Base-by-base conservation (phyloP, 345 rosid species). In the Eucalyptus marginata region DNA sequence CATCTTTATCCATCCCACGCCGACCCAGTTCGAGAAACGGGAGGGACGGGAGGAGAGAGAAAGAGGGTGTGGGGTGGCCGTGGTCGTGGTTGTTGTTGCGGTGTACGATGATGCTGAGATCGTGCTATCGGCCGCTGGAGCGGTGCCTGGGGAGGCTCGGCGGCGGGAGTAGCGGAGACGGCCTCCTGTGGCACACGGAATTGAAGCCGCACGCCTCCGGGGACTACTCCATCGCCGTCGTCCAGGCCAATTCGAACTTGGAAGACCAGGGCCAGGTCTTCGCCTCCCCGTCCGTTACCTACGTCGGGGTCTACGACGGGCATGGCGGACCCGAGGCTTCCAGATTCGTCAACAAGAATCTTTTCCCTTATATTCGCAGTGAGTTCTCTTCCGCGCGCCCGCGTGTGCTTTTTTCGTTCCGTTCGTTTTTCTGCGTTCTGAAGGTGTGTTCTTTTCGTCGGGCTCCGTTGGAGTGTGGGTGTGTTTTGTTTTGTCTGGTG, bases 251-350 rank as follows among this genome's bases (percentile, higher is more conserved):
- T 90, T 93, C 96, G 4, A 90, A 92, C 50, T 89, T 98, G 2
- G 99, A 98, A 86, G 99, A 98, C 88, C 99, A 98, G 89, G 95
- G 98, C 79, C 98, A 98, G 90, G 99, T 98, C 18, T 95, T 92
- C 50, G 94, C 98, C 0, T 95, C 98, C 29, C 93, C 98, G 15
- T 95, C 94, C 6, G 96, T 95, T 20, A 98, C 98, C 90, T 98
- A 92, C 86, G 95, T 97, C 31, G 99, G 99, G 31, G 97, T 98
- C 84, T 94, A 96, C 88, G 99, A 98, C 86, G 99, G 99, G 6
- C 99, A 98, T 83, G 99, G 99, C 8, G 99, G 99, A 1, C 99
- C 99, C 18, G 99, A 98, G 90, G 99, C 99, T 90, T 94, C 99
- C 33, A 88, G 99, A 91, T 98, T 98, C 90, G 97, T 98, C 89